These are phyloP conservation scores for Yarrowia sp. DNA, from an alignment of 805 yeast species.

Conservation along the genomic window DNA sequence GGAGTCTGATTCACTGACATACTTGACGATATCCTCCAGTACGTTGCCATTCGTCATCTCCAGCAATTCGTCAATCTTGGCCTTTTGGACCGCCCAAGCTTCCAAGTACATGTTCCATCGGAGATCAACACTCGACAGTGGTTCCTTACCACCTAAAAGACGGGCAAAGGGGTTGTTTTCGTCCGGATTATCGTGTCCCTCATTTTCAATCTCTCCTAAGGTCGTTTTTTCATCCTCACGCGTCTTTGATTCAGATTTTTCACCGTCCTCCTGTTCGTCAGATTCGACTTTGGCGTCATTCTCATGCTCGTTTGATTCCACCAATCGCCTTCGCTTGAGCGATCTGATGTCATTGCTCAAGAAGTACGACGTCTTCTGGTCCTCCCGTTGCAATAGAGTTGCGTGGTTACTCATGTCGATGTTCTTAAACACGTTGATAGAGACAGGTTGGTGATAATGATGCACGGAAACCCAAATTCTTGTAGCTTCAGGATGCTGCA, in stretches of 20 bases:
- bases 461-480: background rate
- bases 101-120: conserved; percentile 45
- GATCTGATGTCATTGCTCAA: background rate
- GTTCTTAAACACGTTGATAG: background rate
- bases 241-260: background rate
- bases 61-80: conserved; percentile 36
- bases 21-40: conserved; percentile 28
- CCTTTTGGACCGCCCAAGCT: conserved; percentile 41
- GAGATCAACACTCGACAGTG: conserved; percentile 38
- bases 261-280: background rate
- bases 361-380: conserved; percentile 12
- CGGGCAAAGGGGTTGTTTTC: conserved; percentile 42
- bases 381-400: conserved; percentile 11
- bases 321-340: conserved; percentile 1
- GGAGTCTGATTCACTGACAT: conserved; percentile 27
- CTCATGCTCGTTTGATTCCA: background rate
- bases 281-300: background rate
- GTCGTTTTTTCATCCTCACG: background rate
- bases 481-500: background rate
- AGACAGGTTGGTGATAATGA: background rate
- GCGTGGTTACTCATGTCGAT: conserved; percentile 11
- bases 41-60: conserved; percentile 31
- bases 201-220: conserved; percentile 2
- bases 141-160: conserved; percentile 46
- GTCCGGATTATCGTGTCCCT: background rate